Evolutionary conservation across 2,329 filamentous ascomycete genomes (phyloP).

Genomic region (Teratosphaeria zuluensis): DNA sequence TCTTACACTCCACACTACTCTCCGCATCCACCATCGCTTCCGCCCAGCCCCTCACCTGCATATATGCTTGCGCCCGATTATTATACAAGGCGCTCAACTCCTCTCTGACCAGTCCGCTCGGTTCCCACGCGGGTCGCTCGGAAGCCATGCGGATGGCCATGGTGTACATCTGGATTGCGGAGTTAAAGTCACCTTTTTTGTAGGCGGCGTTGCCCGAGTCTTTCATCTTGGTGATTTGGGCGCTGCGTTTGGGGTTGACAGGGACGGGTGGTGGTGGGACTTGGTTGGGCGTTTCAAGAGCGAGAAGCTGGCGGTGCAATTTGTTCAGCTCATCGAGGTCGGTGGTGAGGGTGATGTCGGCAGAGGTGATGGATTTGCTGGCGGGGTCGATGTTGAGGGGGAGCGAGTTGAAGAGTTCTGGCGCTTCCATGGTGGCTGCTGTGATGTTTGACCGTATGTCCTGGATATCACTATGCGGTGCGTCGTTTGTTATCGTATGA

Average conservation of each 20-base stretch:
- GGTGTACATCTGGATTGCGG: slow-evolving; percentile 72
- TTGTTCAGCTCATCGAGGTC: slow-evolving; percentile 63
- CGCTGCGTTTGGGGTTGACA: slow-evolving; percentile 84
- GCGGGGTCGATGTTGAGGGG: slow-evolving; percentile 72
- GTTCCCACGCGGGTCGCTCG: slow-evolving; percentile 77
- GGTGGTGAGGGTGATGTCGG: slow-evolving; percentile 30
- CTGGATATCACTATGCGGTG: too few species aligned
- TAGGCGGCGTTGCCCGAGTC: slow-evolving; percentile 77
- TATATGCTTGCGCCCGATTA: slow-evolving; percentile 84
- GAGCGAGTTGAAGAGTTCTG: slow-evolving; percentile 69
- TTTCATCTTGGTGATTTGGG: slow-evolving; percentile 80
- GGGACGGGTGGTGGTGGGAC: slow-evolving; percentile 80
- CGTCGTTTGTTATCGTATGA: too few species aligned
- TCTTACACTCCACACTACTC: slow-evolving; percentile 77
- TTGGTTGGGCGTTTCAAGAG: slow-evolving; percentile 47
- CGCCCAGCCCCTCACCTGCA: slow-evolving; percentile 71
- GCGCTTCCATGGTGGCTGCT: slow-evolving; percentile 15
- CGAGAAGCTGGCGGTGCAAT: slow-evolving; percentile 66
- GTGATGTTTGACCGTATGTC: slow-evolving; percentile 1
- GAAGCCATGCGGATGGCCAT: slow-evolving; percentile 87
- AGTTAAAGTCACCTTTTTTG: slow-evolving; percentile 63
- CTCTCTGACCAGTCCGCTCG: slow-evolving; percentile 69
- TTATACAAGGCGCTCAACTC: slow-evolving; percentile 71
- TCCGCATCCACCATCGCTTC: slow-evolving; percentile 83
- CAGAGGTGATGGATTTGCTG: slow-evolving; percentile 59